These are phyloP conservation scores for Talaromyces thailandensis DNA, from an alignment of 495 filamentous ascomycete genomes.

Conservation along the genomic window DNA sequence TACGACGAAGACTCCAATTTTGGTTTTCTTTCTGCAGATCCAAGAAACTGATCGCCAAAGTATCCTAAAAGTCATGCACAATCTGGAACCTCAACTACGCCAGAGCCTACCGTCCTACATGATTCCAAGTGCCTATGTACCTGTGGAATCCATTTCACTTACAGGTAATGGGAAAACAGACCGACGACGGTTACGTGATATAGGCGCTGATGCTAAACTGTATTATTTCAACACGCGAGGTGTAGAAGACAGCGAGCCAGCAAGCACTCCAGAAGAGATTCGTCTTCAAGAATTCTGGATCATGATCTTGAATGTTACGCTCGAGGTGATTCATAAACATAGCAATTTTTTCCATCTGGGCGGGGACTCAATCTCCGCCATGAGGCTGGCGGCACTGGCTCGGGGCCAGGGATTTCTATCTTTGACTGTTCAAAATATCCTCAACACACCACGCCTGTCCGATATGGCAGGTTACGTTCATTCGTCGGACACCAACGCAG, in stretches of 20 bases:
- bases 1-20: not conserved
- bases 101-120: constrained; percentile 33
- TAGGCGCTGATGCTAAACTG: not conserved
- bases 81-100: not conserved
- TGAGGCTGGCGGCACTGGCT: constrained; percentile 19
- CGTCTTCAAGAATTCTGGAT: not conserved
- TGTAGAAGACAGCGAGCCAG: not conserved
- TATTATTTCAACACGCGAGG: not conserved
- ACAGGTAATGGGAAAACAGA: constrained; percentile 45
- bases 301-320: not conserved
- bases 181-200: constrained; percentile 30
- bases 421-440: constrained; percentile 29
- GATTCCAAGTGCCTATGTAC: constrained; percentile 45
- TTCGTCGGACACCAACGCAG: not conserved
- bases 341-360: constrained; percentile 46
- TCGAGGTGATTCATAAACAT: constrained; percentile 17
- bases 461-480: constrained; percentile 18
- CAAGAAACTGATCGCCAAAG: not conserved
- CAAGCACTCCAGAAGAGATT: not conserved
- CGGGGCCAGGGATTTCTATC: not conserved
- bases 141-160: constrained; percentile 36
- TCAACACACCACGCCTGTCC: constrained; percentile 20
- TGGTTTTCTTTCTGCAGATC: not conserved
- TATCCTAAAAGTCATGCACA: not conserved
- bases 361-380: constrained; percentile 47